Conservation (phyloP, 2,329 filamentous ascomycete genomes). For the Colletotrichum liriopes region DNA sequence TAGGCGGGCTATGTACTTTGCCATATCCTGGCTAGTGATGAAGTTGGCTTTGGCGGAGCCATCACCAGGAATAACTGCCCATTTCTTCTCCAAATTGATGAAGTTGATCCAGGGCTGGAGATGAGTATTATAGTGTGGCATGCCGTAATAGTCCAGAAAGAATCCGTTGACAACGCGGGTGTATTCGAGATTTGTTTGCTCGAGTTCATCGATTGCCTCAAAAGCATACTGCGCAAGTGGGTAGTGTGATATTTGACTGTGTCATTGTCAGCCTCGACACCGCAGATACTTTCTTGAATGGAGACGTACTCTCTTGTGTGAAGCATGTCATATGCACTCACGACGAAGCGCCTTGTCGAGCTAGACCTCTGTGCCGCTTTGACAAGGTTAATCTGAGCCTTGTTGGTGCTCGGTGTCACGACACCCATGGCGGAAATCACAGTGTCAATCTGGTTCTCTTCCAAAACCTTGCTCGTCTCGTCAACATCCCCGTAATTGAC, state of each 20-base stretch:
- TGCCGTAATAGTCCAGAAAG: slow-evolving; percentile 51
- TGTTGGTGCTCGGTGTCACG: slow-evolving; percentile 48
- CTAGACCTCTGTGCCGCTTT: slow-evolving; percentile 58
- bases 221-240: slow-evolving; percentile 43
- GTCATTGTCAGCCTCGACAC: too few relatives aligned
- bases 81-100: too few relatives aligned
- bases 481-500: too few relatives aligned
- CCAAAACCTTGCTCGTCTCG: slow-evolving; percentile 43
- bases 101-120: too few relatives aligned
- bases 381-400: slow-evolving; percentile 59
- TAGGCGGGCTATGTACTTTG: too few relatives aligned
- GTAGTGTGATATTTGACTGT: too few relatives aligned
- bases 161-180: slow-evolving; percentile 48
- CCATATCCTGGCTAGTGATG: too few relatives aligned
- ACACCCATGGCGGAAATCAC: slow-evolving; percentile 57
- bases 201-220: slow-evolving; percentile 43
- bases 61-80: too few relatives aligned
- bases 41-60: too few relatives aligned
- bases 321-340: slow-evolving; percentile 58
- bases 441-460: slow-evolving; percentile 58
- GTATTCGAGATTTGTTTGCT: slow-evolving; percentile 30
- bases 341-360: slow-evolving; percentile 58
- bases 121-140: slow-evolving; percentile 45
- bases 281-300: too few relatives aligned
- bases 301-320: slow-evolving; percentile 43